Percentiles rank a stretch among this genome's conserved stretches.
These are phyloP conservation scores for Alternaria sp. DNA, from an alignment of 2,329 filamentous ascomycete genomes.

Conservation along the genomic window DNA sequence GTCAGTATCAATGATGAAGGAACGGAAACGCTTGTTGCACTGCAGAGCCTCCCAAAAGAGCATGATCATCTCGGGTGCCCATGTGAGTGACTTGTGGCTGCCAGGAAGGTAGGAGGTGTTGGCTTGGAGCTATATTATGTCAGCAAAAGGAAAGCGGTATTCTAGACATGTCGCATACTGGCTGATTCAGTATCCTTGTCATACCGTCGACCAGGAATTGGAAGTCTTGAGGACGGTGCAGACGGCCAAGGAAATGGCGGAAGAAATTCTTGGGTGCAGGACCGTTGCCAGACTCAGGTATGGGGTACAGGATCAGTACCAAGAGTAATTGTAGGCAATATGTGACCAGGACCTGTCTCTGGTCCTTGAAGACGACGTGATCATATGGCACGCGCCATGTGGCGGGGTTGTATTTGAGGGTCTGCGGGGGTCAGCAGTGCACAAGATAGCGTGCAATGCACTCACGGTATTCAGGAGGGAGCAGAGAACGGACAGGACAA, in stretches of 20 bases:
- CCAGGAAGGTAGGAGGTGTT: constrained; percentile 89
- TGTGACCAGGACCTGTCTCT: constrained; percentile 87
- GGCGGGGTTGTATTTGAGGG: constrained; percentile 93
- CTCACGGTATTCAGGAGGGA: constrained; percentile 91
- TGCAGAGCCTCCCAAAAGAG: constrained; percentile 97
- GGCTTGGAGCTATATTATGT: constrained; percentile 70
- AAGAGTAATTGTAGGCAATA: constrained; percentile 93
- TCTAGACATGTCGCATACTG: constrained; percentile 54
- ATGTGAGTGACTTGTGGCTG: constrained; percentile 79
- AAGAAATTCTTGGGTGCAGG: constrained; percentile 86
- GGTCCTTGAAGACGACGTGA: constrained; percentile 88
- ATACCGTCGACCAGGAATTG: constrained; percentile 97
- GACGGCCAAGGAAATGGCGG: constrained; percentile 85
- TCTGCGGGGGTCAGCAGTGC: constrained; percentile 61
- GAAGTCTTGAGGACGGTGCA: constrained; percentile 95
- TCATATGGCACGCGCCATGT: constrained; percentile 95
- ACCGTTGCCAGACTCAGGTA: constrained; percentile 76
- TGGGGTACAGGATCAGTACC: constrained; percentile 82
- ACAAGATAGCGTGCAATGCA: constrained; percentile 21
- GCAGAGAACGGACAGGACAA: constrained; percentile 88
- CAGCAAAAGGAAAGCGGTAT: constrained; percentile 19
- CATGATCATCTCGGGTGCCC: constrained; percentile 95
- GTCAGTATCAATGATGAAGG: constrained; percentile 96
- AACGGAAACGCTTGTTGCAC: constrained; percentile 96
- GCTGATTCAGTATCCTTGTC: constrained; percentile 90